Evolutionary conservation across 176 grass and related monocot genomes (phyloP), one percentile per base, ranked within the genome.

Genomic region (Cenchrus americanus): DNA sequence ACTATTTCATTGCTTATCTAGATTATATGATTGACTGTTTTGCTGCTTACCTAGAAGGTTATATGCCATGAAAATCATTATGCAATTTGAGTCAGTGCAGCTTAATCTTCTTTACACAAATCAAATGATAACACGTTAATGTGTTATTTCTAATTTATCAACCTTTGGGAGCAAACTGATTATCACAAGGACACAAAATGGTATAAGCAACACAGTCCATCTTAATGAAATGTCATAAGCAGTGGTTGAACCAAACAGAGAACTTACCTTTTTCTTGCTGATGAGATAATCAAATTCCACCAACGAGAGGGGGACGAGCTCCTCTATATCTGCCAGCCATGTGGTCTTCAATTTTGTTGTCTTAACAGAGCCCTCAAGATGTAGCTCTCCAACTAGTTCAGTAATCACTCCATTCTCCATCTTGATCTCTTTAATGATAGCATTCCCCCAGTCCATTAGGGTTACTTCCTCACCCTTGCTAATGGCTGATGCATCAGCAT

Each of bases 371-470:
- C 95, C 92, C 23, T 97, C 95, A 64, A 90, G 90, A 77, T 97
- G 88, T 46, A 97, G 82, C 65, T 92, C 86, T 32, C 95, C 92
- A 49, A 89, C 83, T 58, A 97, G 67, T 80, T 90, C 78, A 62
- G 83, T 80, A 72, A 93, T 81, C 42, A 86, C 85, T 73, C 86
- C 90, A 86, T 83, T 83, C 44, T 93, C 90, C 62, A 66, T 88
- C 66, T 92, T 92, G 73, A 92, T 88, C 73, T 97, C 92, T 80
- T 87, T 93, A 44, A 94, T 84, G 75, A 97, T 94, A 18, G 86
- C 92, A 86, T 94, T 97, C 66, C 92, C 95, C 95, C 90, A 97
- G 69, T 97, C 95, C 92, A 97, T 97, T 27, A 97, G 55, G 47
- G 92, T 97, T 54, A 97, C 86, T 62, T 97, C 92, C 79, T 97